These are phyloP conservation scores for Flaveria floridana DNA, from an alignment of 140 eudicot species.

Conservation along the genomic window DNA sequence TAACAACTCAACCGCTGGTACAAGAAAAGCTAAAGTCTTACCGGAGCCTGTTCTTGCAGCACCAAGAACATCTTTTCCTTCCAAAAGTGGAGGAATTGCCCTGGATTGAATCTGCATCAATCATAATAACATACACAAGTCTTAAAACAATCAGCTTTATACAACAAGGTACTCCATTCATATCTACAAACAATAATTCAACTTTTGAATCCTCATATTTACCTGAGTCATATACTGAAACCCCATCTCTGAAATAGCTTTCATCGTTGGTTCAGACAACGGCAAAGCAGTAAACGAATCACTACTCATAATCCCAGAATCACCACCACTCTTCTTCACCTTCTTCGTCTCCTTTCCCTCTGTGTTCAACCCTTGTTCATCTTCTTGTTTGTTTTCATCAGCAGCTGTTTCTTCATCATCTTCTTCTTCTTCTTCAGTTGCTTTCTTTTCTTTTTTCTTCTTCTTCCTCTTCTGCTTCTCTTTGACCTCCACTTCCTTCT, in stretches of 20 bases:
- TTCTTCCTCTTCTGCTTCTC: slow-evolving; percentile 26
- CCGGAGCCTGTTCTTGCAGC: slow-evolving; percentile 98
- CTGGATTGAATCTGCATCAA: slow-evolving; percentile 73
- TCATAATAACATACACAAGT: neutral
- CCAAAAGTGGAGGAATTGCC: slow-evolving; percentile 72
- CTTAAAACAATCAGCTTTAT: neutral
- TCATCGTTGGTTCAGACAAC: slow-evolving; percentile 63
- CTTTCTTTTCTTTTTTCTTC: slow-evolving; percentile 23
- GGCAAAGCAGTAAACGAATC: slow-evolving; percentile 53
- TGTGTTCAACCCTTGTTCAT: slow-evolving; percentile 11
- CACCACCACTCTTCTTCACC: slow-evolving; percentile 35
- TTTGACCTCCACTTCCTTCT: neutral
- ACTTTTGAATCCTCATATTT: neutral
- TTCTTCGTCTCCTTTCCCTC: slow-evolving; percentile 31
- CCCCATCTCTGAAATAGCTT: slow-evolving; percentile 56
- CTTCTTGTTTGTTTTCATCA: slow-evolving; percentile 32
- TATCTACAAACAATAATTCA: neutral
- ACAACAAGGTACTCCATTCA: neutral
- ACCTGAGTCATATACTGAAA: slow-evolving; percentile 87
- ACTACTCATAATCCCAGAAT: slow-evolving; percentile 65
- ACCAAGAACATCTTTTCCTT: slow-evolving; percentile 87
- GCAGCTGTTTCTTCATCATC: slow-evolving; percentile 16
- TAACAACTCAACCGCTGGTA: slow-evolving; percentile 84
- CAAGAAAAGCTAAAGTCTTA: slow-evolving; percentile 81
- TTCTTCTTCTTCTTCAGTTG: neutral